Base-by-base conservation (phyloP, 176 grass and related monocot species). In the Cocos nucifera region DNA sequence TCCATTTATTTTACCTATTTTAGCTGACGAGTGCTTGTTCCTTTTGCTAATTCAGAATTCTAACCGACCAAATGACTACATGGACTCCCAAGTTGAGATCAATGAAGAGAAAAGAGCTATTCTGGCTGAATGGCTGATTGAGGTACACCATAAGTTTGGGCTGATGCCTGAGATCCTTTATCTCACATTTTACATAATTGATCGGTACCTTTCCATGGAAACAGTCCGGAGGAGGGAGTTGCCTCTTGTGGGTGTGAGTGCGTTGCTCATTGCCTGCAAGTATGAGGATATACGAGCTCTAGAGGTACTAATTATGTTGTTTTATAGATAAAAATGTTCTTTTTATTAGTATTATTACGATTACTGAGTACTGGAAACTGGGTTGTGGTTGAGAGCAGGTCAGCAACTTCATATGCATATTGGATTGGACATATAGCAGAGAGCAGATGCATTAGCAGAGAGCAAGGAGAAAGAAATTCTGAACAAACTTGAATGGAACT, bases 401-500 rank as follows among this genome's bases (percentile, higher is more conserved):
- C 50, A 20, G 12, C 29, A 51, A 67, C 19, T 67, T 67, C 51
- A 32, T 55, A 4, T 35, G 51, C 51, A 67, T 67, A 55, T 30
- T 51, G 19, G 26, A 67, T 17, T 15, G 17, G 4, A 51, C 51
- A 28, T 67, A 67, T 24, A 67, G 24, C n/a, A 54, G 64, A 55
- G 64, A 67, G 24, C 64, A 67, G 49, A 22, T 67, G n/a, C n/a
- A 3, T 50, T 67, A n/a, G n/a, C n/a, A n/a, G n/a, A n/a, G 17
- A 26, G 9, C 4, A 54, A 28, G 64, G 64, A 67, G 64, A 67
- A 67, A 26, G 25, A 8, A 19, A 54, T 67, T 18, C 26, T 67
- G 3, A 55, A 67, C 24, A 60, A 61, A 70, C 49, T 92, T 12
- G 76, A 83, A 25, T 92, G 88, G 88, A 86, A 92, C 69, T 67